phyloP scores from a whole-genome alignment of 2,329 filamentous ascomycete genomes.

The Venturia effusa region DNA sequence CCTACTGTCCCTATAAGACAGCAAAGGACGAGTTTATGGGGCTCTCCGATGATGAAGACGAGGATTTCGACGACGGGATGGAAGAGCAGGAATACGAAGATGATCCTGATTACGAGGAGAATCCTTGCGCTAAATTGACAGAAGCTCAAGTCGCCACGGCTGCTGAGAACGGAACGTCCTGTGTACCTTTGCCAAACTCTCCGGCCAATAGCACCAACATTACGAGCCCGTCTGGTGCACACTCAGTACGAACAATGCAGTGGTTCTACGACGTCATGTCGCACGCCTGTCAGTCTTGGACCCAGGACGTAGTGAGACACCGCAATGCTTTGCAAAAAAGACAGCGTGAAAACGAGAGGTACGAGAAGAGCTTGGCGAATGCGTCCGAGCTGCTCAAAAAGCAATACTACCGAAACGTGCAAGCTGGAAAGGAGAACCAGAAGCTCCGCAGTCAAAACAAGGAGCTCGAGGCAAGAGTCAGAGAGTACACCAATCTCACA shows the following conservation, averaged over 20 bases:
- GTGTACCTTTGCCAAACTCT: not conserved
- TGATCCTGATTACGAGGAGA: not conserved
- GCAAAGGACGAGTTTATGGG: not conserved
- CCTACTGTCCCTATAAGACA: not conserved
- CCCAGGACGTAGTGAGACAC: not conserved
- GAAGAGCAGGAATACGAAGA: not conserved
- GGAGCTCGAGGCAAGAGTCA: not conserved
- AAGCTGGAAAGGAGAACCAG: not conserved
- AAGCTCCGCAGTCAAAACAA: not conserved
- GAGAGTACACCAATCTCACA: not conserved
- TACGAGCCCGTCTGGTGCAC: not conserved
- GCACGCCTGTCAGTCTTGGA: not conserved
- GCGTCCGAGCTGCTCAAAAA: not conserved
- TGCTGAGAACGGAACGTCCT: not conserved
- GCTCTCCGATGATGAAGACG: not conserved
- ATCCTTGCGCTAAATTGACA: not conserved
- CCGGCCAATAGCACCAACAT: not conserved
- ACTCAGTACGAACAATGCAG: not conserved
- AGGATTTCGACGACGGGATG: not conserved
- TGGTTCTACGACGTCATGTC: not conserved
- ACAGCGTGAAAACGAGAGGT: not conserved
- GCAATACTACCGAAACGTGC: not conserved
- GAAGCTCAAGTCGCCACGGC: not conserved
- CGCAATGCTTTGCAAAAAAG: not conserved
- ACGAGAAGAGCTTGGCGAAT: not conserved